Conservation (phyloP, 805 yeast species). For the Wickerhamiella parazyma region DNA sequence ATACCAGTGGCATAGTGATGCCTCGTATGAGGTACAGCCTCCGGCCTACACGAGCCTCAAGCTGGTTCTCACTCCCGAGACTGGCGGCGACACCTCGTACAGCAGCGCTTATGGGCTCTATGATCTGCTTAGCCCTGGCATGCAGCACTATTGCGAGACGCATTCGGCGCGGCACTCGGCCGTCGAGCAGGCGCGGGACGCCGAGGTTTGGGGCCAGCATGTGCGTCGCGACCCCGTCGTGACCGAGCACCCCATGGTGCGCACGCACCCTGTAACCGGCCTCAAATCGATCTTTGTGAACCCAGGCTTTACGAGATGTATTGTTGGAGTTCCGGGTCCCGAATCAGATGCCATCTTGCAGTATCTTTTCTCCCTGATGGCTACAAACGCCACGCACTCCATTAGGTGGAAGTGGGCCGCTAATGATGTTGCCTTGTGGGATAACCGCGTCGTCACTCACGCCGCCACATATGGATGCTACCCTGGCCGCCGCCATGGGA, state of each 20-base stretch:
- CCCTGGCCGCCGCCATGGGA: constrained; percentile 30
- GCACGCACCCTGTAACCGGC: constrained; percentile 55
- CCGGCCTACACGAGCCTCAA: constrained; percentile 58
- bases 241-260: constrained; percentile 45
- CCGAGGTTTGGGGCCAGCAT: constrained; percentile 36
- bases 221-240: constrained; percentile 34
- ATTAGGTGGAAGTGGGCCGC: constrained; percentile 38
- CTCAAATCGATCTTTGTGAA: constrained; percentile 45
- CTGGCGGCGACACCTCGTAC: constrained; percentile 45
- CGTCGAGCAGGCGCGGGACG: constrained; percentile 21
- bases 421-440: constrained; percentile 39
- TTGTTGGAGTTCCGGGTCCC: constrained; percentile 58
- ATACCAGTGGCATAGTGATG: constrained; percentile 56
- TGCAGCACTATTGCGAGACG: constrained; percentile 35
- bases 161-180: constrained; percentile 60
- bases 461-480: constrained; percentile 35
- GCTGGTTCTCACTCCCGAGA: constrained; percentile 44
- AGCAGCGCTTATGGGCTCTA: constrained; percentile 42
- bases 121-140: constrained; percentile 37
- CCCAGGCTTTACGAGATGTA: constrained; percentile 46
- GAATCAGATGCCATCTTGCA: constrained; percentile 51
- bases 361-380: constrained; percentile 34
- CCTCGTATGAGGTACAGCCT: constrained; percentile 61
- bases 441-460: constrained; percentile 40
- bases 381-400: constrained; percentile 28